phyloP scores from a whole-genome alignment of 768 basidiomycete genomes.

The Leccinum subtestaceum region DNA sequence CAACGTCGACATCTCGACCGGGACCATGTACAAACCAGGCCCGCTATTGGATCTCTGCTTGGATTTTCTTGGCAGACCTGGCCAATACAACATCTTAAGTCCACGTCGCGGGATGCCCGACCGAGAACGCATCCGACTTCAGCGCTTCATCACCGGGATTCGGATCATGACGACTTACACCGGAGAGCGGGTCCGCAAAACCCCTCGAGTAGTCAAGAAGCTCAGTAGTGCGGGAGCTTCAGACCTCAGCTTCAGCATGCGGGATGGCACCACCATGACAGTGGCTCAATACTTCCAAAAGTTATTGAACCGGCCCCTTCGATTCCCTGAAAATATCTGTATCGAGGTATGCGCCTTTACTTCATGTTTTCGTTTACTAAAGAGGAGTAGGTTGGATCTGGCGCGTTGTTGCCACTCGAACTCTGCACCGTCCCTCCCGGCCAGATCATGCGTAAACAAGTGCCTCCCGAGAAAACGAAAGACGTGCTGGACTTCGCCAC shows the following conservation, averaged over 20 bases:
- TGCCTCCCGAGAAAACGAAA: constrained; percentile 64
- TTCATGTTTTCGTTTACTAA: constrained; percentile 20
- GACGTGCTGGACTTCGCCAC: constrained; percentile 66
- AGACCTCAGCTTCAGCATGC: constrained; percentile 51
- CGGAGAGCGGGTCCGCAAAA: constrained; percentile 36
- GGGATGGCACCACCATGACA: constrained; percentile 52
- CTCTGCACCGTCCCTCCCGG: constrained; percentile 59
- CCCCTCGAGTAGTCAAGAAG: constrained; percentile 61
- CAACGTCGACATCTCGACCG: constrained; percentile 78
- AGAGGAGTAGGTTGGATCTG: constrained; percentile 49
- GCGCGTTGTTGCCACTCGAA: constrained; percentile 67
- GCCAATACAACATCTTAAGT: constrained; percentile 34
- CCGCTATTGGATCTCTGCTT: constrained; percentile 55
- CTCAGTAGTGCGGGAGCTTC: constrained; percentile 53
- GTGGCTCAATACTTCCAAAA: constrained; percentile 62
- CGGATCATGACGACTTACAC: constrained; percentile 44
- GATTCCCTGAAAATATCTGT: constrained; percentile 63
- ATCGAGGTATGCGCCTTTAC: constrained; percentile 50
- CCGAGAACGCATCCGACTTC: constrained; percentile 51
- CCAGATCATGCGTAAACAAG: constrained; percentile 70
- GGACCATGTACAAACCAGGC: constrained; percentile 71
- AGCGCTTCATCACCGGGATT: constrained; percentile 54
- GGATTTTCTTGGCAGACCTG: constrained; percentile 44
- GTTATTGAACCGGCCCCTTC: constrained; percentile 50
- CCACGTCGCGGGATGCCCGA: constrained; percentile 44